Evolutionary conservation across 257 asterid species (phyloP).

Genomic region (Lithospermum erythrorhizon): DNA sequence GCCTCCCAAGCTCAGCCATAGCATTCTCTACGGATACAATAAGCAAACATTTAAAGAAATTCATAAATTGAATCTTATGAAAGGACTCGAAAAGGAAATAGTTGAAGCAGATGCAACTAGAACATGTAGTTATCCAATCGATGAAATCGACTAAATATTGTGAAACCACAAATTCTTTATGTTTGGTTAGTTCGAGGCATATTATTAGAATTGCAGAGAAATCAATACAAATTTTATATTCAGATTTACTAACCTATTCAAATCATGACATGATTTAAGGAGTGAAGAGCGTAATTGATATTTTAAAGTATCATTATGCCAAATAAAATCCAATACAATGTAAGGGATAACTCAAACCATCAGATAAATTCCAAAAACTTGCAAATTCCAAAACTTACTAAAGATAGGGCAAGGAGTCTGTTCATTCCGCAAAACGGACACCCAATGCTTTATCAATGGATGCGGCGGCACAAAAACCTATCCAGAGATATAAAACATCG

Average conservation of each 20-base stretch:
- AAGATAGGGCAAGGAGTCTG: constrained; percentile 78
- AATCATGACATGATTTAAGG: no score
- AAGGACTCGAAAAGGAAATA: not conserved
- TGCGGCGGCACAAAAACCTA: constrained; percentile 97
- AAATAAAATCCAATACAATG: no score
- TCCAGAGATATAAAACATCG: not conserved
- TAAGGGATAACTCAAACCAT: not conserved
- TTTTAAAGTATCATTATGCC: no score
- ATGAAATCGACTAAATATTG: not conserved
- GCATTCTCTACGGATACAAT: constrained; percentile 48
- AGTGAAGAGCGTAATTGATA: no score
- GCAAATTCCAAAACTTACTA: constrained; percentile 35
- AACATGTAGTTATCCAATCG: not conserved
- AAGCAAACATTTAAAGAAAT: not conserved
- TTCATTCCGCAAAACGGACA: constrained; percentile 85
- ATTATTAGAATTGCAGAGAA: no score
- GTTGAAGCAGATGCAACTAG: not conserved
- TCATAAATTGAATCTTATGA: no score
- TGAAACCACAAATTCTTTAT: not conserved
- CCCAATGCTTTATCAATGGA: constrained; percentile 93
- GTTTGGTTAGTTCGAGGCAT: no score
- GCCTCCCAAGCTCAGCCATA: constrained; percentile 98
- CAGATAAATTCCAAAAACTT: not conserved
- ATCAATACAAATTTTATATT: no score
- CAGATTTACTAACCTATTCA: not conserved